Evolutionary conservation across 176 grass and related monocot genomes (phyloP).

Genomic region (Eleusine coracana): DNA sequence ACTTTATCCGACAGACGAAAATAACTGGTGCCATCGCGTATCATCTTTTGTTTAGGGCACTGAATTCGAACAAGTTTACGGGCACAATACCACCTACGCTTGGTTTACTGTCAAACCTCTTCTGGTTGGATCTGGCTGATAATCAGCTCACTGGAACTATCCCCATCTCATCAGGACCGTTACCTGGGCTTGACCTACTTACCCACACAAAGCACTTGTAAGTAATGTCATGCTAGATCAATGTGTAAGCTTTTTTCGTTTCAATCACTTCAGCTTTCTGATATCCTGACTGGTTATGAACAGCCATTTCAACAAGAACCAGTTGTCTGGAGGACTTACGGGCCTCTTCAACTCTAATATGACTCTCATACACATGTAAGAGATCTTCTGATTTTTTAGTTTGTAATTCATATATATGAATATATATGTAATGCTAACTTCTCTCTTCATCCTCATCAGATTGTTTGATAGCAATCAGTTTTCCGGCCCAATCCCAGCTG

Average conservation of each 20-base stretch:
- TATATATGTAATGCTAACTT: not conserved
- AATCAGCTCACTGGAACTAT: conserved; percentile 50
- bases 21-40: not conserved
- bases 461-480: conserved; percentile 57
- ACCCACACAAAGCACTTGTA: conserved; percentile 54
- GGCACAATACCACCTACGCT: conserved; percentile 46
- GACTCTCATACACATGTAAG: conserved; percentile 62
- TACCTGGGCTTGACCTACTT: conserved; percentile 50
- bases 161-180: conserved; percentile 33
- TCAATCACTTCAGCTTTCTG: not conserved
- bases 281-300: not conserved
- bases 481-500: conserved; percentile 40
- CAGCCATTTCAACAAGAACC: conserved; percentile 68
- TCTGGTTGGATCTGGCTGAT: conserved; percentile 57
- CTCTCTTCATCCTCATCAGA: conserved; percentile 20
- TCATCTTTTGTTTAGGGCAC: conserved; percentile 37
- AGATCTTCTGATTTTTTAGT: not conserved
- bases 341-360: conserved; percentile 63
- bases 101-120: conserved; percentile 44
- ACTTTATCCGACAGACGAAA: not conserved
- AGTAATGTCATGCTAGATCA: conserved; percentile 9
- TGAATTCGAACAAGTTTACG: conserved; percentile 61
- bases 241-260: not conserved
- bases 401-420: not conserved
- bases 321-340: conserved; percentile 41